These are phyloP conservation scores for Schizophyllum commune DNA, from an alignment of 1,284 basidiomycete genomes.

Conservation along the genomic window DNA sequence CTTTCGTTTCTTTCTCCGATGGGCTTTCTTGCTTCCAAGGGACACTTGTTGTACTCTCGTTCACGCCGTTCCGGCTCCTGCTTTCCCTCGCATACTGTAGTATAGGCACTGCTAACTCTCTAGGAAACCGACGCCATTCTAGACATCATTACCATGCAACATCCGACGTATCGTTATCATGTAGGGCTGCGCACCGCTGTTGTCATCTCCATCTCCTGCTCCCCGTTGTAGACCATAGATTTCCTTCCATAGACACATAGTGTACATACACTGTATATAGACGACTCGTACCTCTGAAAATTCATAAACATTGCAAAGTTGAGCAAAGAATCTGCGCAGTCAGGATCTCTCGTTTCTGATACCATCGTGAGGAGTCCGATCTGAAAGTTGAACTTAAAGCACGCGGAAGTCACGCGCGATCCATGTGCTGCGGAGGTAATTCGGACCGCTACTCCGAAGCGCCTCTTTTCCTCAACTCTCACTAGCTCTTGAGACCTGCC, in stretches of 20 bases:
- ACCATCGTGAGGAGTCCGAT: background rate
- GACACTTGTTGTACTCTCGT: background rate
- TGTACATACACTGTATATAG: background rate
- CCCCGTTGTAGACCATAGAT: background rate
- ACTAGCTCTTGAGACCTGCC: too few relatives aligned
- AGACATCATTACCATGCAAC: too few relatives aligned
- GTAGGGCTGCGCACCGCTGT: background rate
- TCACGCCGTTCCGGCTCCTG: background rate
- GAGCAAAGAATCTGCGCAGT: too few relatives aligned
- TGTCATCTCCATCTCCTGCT: background rate
- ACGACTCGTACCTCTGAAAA: too few relatives aligned
- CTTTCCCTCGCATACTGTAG: background rate
- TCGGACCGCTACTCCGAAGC: too few relatives aligned
- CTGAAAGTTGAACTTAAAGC: background rate
- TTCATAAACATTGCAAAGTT: too few relatives aligned
- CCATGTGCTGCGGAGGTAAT: background rate
- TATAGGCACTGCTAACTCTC: background rate
- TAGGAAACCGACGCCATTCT: background rate
- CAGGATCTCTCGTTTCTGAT: too few relatives aligned
- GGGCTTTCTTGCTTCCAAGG: background rate
- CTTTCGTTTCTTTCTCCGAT: background rate
- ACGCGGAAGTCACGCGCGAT: background rate
- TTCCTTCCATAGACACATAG: background rate
- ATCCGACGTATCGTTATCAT: background rate
- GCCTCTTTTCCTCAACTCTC: too few relatives aligned